Percentiles rank a stretch among this genome's conserved stretches.
These are phyloP conservation scores for Aspergillus japonicus DNA, from an alignment of 2,329 filamentous ascomycete species.

Conservation along the genomic window DNA sequence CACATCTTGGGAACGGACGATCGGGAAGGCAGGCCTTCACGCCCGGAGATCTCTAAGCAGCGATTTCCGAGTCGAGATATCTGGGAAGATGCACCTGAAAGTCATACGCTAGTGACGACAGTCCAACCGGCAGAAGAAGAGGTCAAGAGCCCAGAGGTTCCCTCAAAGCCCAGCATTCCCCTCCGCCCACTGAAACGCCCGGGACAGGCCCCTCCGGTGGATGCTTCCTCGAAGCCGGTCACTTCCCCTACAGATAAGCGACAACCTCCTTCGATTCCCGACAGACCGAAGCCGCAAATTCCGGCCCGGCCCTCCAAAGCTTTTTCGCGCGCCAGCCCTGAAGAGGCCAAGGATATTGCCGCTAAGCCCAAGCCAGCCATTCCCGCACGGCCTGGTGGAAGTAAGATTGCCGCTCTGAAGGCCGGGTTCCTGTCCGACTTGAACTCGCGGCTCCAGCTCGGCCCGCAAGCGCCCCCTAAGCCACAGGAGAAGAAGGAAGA, in stretches of 20 bases:
- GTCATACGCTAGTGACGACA: constrained; percentile 74
- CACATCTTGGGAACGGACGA: constrained; percentile 36
- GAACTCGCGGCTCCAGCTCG: constrained; percentile 82
- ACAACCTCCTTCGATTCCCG: constrained; percentile 55
- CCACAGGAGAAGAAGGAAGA: constrained; percentile 67
- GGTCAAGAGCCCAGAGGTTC: constrained; percentile 40
- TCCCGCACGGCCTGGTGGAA: constrained; percentile 72
- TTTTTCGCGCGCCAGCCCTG: constrained; percentile 31
- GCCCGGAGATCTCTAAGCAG: constrained; percentile 58
- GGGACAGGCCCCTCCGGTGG: constrained; percentile 31
- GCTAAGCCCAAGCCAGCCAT: constrained; percentile 78
- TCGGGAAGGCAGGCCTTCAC: constrained; percentile 27
- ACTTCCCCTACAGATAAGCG: constrained; percentile 51
- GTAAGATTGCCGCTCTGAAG: constrained; percentile 88
- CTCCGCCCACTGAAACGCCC: constrained; percentile 35
- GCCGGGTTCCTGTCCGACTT: constrained; percentile 90
- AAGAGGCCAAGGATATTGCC: constrained; percentile 29
- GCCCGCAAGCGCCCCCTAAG: constrained; percentile 70
- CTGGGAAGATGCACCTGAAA: constrained; percentile 92
- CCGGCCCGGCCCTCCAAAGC: constrained; percentile 64
- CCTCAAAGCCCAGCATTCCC: constrained; percentile 35
- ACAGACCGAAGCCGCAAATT: constrained; percentile 63
- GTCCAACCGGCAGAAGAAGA: constrained; percentile 53
- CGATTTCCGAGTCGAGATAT: constrained; percentile 90
- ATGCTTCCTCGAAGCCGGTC: constrained; percentile 35